These are phyloP conservation scores for Astrephomene gubernaculifera DNA, from an alignment of 139 green algal species.

Conservation along the genomic window DNA sequence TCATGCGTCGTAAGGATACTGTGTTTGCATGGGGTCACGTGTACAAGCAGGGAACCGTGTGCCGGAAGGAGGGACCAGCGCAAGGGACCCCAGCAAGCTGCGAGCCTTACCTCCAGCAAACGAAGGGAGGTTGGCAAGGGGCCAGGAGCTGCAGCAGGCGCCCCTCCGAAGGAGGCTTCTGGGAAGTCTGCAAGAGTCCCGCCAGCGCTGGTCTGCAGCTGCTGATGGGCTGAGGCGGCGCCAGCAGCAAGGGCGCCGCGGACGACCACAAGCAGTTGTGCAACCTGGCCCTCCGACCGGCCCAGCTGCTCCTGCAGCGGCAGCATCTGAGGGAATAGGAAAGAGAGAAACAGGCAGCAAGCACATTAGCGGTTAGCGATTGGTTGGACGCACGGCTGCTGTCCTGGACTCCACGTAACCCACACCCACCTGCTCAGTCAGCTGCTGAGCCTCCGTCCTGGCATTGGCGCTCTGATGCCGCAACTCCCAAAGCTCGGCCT, in stretches of 20 bases:
- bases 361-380: too few relatives aligned
- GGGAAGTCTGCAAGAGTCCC: neutral
- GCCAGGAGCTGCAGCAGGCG: neutral
- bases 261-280: neutral
- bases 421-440: neutral
- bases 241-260: neutral
- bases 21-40: too few relatives aligned
- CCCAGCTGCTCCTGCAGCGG: constrained; percentile 44
- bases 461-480: neutral
- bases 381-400: too few relatives aligned
- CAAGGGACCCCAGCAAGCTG: neutral
- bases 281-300: constrained; percentile 20
- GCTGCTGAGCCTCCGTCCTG: neutral
- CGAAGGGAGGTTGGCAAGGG: constrained; percentile 5
- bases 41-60: too few relatives aligned
- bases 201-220: neutral
- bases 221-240: neutral
- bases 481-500: constrained; percentile 29
- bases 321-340: too few relatives aligned
- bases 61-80: too few relatives aligned
- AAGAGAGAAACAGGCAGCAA: too few relatives aligned
- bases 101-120: neutral
- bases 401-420: too few relatives aligned
- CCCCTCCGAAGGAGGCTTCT: too few relatives aligned
- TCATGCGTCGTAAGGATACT: too few relatives aligned